Percentiles rank a stretch among this genome's conserved stretches.
Conservation (phyloP, 83 land plant genomes). For the Picea abies region DNA sequence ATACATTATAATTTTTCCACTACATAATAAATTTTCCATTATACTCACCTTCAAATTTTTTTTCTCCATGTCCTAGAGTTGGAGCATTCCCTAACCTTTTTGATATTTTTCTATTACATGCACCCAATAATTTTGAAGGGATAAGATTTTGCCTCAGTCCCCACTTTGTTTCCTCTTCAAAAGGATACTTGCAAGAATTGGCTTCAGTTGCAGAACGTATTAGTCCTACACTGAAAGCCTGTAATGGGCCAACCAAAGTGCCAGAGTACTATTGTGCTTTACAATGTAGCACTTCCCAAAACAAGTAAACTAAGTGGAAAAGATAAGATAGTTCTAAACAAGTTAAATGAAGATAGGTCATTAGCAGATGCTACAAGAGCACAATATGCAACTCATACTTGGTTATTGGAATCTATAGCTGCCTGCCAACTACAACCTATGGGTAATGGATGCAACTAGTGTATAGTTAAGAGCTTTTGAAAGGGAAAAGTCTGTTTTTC, state of each 20-base stretch:
- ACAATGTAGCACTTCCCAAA: neutral
- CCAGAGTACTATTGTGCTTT: too few relatives aligned
- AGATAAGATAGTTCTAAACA: constrained; percentile 18
- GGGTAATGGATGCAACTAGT: too few relatives aligned
- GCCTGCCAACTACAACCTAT: too few relatives aligned
- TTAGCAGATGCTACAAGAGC: constrained; percentile 30
- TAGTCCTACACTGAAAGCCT: too few relatives aligned
- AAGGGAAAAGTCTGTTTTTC: too few relatives aligned
- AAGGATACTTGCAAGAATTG: constrained; percentile 45
- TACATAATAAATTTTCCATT: too few relatives aligned
- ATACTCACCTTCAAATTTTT: neutral
- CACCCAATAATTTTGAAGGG: constrained; percentile 54
- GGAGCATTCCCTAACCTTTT: neutral
- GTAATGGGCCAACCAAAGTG: neutral
- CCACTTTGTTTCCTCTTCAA: constrained; percentile 42
- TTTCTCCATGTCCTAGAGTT: neutral
- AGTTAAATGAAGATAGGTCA: constrained; percentile 42
- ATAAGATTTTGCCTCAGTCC: constrained; percentile 60
- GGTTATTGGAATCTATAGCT: too few relatives aligned
- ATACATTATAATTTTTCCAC: too few relatives aligned
- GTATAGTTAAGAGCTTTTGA: too few relatives aligned
- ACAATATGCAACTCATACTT: constrained; percentile 15
- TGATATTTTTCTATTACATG: constrained; percentile 30
- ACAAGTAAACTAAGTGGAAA: neutral
- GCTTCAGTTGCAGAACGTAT: constrained; percentile 57